Percentiles rank a stretch among this genome's conserved stretches.
phyloP scores from a whole-genome alignment of 2,329 filamentous ascomycete species.

The Beauveria sp. region DNA sequence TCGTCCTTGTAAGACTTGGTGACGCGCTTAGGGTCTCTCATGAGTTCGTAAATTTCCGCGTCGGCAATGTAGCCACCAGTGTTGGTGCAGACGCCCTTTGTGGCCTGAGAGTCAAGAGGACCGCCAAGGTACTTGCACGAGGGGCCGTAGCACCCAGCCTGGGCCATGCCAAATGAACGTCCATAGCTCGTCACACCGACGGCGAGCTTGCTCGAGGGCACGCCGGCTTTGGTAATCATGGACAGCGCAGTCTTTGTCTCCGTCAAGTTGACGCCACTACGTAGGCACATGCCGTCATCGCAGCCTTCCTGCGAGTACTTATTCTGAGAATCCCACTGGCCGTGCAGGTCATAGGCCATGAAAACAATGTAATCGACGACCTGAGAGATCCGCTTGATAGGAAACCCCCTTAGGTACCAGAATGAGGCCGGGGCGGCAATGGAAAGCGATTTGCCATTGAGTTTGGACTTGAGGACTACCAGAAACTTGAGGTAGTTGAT shows the following conservation, averaged over 20 bases:
- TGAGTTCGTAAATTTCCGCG: neutral
- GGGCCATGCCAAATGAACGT: neutral
- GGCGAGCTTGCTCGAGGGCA: neutral
- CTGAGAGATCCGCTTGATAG: conserved; percentile 16
- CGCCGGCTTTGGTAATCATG: conserved; percentile 25
- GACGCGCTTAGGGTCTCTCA: neutral
- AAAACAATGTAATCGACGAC: conserved; percentile 21
- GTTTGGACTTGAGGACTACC: neutral
- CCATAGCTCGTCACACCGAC: neutral
- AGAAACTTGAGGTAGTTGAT: conserved; percentile 10
- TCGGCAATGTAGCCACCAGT: neutral
- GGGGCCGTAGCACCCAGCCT: neutral
- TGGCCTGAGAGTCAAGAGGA: neutral
- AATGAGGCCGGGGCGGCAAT: conserved; percentile 21
- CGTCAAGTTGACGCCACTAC: conserved; percentile 29
- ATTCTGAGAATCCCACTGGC: conserved; percentile 17
- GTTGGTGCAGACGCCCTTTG: neutral
- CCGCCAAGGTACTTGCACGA: neutral
- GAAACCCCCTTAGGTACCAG: conserved; percentile 21
- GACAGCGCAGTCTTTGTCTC: conserved; percentile 22
- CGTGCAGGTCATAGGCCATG: conserved; percentile 21
- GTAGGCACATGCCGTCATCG: conserved; percentile 21
- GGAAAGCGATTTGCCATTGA: conserved; percentile 11
- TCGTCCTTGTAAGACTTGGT: conserved; percentile 9
- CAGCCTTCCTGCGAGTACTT: conserved; percentile 22